Conservation (phyloP, 2,329 filamentous ascomycete species). For the Arthrobotrys musiformis region DNA sequence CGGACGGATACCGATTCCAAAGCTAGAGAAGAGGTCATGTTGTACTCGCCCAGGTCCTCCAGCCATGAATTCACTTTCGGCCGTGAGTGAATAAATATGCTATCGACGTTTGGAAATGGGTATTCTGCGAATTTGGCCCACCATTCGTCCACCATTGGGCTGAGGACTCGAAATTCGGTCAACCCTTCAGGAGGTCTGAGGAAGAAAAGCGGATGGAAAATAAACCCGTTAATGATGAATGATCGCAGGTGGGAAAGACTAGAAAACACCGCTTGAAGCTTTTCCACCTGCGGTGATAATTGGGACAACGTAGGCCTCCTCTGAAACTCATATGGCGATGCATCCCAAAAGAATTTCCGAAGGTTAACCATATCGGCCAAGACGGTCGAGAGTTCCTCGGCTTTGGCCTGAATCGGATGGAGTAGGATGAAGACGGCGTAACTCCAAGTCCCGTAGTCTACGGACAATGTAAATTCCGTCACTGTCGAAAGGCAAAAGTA, state of each 20-base stretch:
- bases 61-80: too few species aligned
- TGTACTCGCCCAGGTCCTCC: too few species aligned
- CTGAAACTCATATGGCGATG: too few species aligned
- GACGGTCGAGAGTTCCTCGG: not conserved
- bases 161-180: not conserved
- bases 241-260: not conserved
- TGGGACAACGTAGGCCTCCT: too few species aligned
- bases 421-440: not conserved
- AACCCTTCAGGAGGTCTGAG: not conserved
- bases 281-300: not conserved
- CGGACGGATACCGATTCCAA: not conserved
- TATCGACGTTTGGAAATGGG: not conserved
- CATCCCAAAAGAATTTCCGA: not conserved
- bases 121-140: not conserved
- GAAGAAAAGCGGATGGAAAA: slow-evolving; percentile 6
- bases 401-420: not conserved
- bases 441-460: not conserved
- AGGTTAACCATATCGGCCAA: not conserved
- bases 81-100: not conserved
- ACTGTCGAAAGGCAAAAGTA: not conserved
- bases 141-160: not conserved
- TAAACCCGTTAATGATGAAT: not conserved
- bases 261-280: not conserved
- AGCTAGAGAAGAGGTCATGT: too few species aligned
- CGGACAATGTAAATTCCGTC: not conserved